Evolutionary conservation across 2,329 filamentous ascomycete species (phyloP), one percentile per base, ranked within the genome.

Genomic region (Aspergillus calidoustus): DNA sequence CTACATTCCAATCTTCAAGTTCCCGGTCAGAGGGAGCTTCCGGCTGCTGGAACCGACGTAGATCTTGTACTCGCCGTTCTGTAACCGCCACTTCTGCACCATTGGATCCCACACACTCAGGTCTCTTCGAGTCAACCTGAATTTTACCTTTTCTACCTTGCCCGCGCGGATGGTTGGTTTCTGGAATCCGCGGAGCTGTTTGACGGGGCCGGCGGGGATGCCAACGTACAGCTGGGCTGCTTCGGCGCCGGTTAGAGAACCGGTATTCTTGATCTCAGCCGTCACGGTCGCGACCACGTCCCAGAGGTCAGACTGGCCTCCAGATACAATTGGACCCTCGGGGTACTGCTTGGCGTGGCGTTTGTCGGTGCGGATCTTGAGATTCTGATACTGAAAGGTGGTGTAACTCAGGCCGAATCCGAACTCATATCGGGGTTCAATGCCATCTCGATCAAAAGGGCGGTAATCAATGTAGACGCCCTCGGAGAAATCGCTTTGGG

Each of bases 221-320:
- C 71, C 70, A 22, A 86, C 67, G 66, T 87, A 87, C 3, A 87
- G 74, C 73, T 87, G 85, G 3, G 82, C 76, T 0, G 87, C 83
- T 17, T 81, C 79, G 1, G 79, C 77, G 15, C 83, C 84, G 38
- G 73, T 72, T 3, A 77, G 64, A 1, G 66, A 63, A 34, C 85
- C 85, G 0, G 79, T 82, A 74, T 87, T 87, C 57, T 73, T 73
- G 7, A 87, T 69, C 3, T 75, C 72, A 1, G 81, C 79, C 1
- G 77, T 75, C 4, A 84, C 80, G 28, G 72, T 81, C 57, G 78
- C 79, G 7, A 87, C 59, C 13, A 73, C 75, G 34, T 82, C 79
- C 80, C 81, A 87, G 38, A 87, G 79, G 19, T 81, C 25, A 4
- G 25, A 75, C 68, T 86, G 82, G 3, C 86, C 86, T 23, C 85